These are phyloP conservation scores for Aristolochia contorta DNA, from an alignment of 164 flowering plant genomes.

Conservation along the genomic window DNA sequence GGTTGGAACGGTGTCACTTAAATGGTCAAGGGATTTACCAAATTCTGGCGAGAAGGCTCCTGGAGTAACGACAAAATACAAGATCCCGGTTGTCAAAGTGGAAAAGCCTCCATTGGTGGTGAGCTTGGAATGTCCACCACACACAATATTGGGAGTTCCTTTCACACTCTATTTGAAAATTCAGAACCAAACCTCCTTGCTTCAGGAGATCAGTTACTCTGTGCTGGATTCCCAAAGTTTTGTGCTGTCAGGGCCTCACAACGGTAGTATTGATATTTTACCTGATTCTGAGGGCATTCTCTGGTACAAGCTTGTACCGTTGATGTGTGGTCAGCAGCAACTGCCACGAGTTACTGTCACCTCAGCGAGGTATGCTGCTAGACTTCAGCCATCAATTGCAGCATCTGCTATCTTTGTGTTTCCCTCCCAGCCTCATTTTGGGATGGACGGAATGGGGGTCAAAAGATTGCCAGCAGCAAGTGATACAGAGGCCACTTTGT, in stretches of 20 bases:
- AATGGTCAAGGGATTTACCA: constrained; percentile 54
- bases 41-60: constrained; percentile 15
- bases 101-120: constrained; percentile 65
- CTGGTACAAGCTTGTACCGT: constrained; percentile 65
- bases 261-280: constrained; percentile 50
- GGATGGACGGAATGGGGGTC: constrained; percentile 17
- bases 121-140: constrained; percentile 76
- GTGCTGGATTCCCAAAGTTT: constrained; percentile 77
- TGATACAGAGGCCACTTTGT: too few species aligned
- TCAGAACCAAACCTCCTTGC: constrained; percentile 56
- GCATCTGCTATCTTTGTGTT: constrained; percentile 67
- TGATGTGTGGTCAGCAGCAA: constrained; percentile 60
- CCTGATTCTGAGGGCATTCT: constrained; percentile 63
- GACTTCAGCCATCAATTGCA: constrained; percentile 48
- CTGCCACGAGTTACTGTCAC: constrained; percentile 64
- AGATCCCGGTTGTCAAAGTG: constrained; percentile 58
- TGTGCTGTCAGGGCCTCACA: constrained; percentile 67
- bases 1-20: constrained; percentile 48
- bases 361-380: constrained; percentile 66
- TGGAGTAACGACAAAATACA: constrained; percentile 47
- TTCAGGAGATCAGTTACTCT: constrained; percentile 71
- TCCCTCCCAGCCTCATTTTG: constrained; percentile 54
- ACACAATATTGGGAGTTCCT: constrained; percentile 74
- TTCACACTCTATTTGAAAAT: constrained; percentile 61
- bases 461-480: not conserved